Conservation (phyloP, 148 eudicot genomes). For the Polygonum aviculare region DNA sequence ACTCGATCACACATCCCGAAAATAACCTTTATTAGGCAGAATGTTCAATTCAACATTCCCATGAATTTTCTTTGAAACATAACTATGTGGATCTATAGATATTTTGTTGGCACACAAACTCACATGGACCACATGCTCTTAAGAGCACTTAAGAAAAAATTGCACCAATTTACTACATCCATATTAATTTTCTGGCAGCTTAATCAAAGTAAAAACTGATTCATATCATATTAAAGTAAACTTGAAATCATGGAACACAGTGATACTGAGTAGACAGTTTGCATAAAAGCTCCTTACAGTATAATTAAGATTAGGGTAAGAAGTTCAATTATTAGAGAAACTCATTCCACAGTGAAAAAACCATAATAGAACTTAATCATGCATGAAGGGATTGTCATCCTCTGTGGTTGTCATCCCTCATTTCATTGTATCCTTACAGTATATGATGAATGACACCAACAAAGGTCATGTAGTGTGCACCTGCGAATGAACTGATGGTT, state of each 20-base stretch:
- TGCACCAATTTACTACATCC: background rate
- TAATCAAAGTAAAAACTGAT: background rate
- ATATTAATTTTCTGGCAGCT: background rate
- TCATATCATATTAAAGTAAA: background rate
- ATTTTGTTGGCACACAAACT: background rate
- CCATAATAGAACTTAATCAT: background rate
- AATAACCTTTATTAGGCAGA: slow-evolving; percentile 26
- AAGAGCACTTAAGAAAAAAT: background rate
- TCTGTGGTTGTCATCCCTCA: background rate
- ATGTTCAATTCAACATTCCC: slow-evolving; percentile 6
- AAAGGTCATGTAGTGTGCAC: background rate
- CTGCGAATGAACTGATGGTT: background rate
- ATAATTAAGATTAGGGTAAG: too few relatives aligned
- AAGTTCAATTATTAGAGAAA: background rate
- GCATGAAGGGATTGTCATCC: background rate
- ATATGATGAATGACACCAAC: background rate
- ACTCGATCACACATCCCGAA: slow-evolving; percentile 30
- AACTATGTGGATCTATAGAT: background rate
- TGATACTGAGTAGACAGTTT: too few relatives aligned
- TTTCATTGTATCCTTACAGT: background rate
- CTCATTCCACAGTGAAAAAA: background rate
- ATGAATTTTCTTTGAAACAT: background rate
- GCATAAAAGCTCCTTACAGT: too few relatives aligned
- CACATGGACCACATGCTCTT: background rate
- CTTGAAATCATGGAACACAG: background rate